Percentiles rank a stretch among this genome's conserved stretches.
Evolutionary conservation across 257 asterid species (phyloP).

Genomic region (Nicotiana otophora): DNA sequence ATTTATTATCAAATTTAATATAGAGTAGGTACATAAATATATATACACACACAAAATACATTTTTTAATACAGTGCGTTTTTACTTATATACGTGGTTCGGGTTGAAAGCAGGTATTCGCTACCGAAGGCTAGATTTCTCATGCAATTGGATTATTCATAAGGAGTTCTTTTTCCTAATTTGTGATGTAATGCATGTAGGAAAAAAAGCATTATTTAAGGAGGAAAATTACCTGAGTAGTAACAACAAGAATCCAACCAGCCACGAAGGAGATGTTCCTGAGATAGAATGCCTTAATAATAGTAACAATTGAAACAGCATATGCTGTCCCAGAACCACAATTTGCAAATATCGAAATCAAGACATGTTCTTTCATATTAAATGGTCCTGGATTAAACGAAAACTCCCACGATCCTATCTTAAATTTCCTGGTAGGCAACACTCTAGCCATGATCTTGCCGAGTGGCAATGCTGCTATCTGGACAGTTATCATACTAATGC

Average conservation of each 20-base stretch:
- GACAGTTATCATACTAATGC: slow-evolving; percentile 6
- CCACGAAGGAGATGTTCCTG: slow-evolving; percentile 3
- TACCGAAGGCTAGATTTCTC: neutral
- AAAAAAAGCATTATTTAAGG: neutral
- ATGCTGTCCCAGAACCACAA: slow-evolving; percentile 7
- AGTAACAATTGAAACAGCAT: slow-evolving; percentile 12
- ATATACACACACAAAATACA: no score
- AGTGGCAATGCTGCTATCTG: slow-evolving; percentile 1
- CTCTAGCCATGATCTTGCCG: slow-evolving; percentile 2
- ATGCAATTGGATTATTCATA: neutral
- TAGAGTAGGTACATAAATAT: no score
- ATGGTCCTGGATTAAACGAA: slow-evolving; percentile 7
- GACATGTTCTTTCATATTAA: slow-evolving; percentile 9
- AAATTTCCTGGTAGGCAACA: neutral
- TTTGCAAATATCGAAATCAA: slow-evolving; percentile 12
- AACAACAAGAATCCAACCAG: slow-evolving; percentile 12
- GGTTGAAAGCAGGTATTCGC: no score
- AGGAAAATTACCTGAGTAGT: slow-evolving; percentile 6
- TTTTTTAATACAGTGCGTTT: no score
- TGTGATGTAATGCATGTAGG: neutral
- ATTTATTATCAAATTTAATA: no score
- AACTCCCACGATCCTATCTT: neutral
- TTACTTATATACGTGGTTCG: no score
- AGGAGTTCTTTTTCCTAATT: neutral
- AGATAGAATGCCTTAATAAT: slow-evolving; percentile 12